phyloP scores from a whole-genome alignment of 176 grass and related monocot species.

The Oryza punctata region DNA sequence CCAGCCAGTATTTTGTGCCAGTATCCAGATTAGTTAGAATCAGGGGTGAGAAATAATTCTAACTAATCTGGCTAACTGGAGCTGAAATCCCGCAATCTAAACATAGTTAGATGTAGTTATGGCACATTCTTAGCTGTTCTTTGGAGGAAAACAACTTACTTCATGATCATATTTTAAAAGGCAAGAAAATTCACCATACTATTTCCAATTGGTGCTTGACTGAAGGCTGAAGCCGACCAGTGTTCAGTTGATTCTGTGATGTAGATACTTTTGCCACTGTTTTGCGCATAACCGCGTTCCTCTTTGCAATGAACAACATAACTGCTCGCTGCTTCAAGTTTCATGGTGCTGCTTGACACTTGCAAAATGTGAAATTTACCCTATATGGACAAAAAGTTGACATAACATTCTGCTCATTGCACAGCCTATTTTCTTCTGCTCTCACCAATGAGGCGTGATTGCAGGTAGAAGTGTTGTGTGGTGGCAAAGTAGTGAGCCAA shows the following conservation, averaged over 20 bases:
- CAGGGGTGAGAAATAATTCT: background rate
- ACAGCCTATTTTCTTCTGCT: background rate
- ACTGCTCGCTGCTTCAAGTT: slow-evolving; percentile 1
- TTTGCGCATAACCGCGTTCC: background rate
- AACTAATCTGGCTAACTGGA: background rate
- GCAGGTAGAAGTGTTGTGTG: slow-evolving; percentile 50
- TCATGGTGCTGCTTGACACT: background rate
- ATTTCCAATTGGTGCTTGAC: background rate
- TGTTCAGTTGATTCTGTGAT: background rate
- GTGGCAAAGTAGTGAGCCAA: slow-evolving; percentile 39
- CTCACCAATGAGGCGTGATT: slow-evolving; percentile 28
- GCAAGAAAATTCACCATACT: background rate
- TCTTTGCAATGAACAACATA: background rate
- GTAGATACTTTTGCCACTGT: background rate
- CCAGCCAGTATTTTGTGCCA: background rate
- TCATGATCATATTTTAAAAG: slow-evolving; percentile 9
- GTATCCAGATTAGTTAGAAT: background rate
- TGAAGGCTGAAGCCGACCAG: background rate
- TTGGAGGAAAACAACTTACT: background rate
- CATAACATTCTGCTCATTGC: background rate
- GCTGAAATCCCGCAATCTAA: background rate
- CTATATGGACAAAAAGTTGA: background rate
- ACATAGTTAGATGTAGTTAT: background rate
- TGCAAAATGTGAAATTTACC: background rate
- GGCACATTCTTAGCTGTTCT: slow-evolving; percentile 1